Evolutionary conservation across 768 basidiomycete species (phyloP).

Genomic region (Candolleomyces efflorescens): DNA sequence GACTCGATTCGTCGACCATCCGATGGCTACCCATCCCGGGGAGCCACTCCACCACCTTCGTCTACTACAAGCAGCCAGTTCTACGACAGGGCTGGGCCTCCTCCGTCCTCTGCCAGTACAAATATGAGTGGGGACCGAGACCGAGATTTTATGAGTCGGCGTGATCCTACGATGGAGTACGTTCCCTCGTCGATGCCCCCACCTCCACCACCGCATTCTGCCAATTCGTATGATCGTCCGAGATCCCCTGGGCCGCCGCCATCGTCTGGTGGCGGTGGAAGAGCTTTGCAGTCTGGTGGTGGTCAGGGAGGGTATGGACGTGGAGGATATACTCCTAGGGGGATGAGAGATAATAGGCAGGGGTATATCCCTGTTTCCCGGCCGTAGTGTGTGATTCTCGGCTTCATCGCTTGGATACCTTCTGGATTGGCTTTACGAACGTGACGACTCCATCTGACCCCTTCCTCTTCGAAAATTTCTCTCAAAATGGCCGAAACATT

Average conservation of each 20-base stretch:
- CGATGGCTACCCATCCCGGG: constrained; percentile 25
- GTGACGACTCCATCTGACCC: no score
- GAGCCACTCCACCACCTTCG: constrained; percentile 22
- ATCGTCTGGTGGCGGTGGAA: not conserved
- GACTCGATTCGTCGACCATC: constrained; percentile 17
- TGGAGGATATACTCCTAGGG: not conserved
- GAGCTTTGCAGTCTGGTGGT: not conserved
- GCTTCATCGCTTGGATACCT: no score
- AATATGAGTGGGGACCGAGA: not conserved
- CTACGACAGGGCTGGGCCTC: not conserved
- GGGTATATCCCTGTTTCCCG: not conserved
- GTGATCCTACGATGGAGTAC: constrained; percentile 10
- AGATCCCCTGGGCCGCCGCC: constrained; percentile 26
- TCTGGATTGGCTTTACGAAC: no score
- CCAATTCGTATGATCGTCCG: constrained; percentile 29
- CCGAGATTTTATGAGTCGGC: not conserved
- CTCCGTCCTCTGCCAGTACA: constrained; percentile 3
- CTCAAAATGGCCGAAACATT: no score
- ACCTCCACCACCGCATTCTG: constrained; percentile 16
- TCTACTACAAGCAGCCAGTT: constrained; percentile 18
- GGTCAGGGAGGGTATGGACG: not conserved
- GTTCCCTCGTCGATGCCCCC: constrained; percentile 13
- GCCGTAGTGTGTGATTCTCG: not conserved
- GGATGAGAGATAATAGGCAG: not conserved
- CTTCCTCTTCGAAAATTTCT: no score